phyloP scores from a whole-genome alignment of 129 eudicot genomes.

The Flaveria robusta region DNA sequence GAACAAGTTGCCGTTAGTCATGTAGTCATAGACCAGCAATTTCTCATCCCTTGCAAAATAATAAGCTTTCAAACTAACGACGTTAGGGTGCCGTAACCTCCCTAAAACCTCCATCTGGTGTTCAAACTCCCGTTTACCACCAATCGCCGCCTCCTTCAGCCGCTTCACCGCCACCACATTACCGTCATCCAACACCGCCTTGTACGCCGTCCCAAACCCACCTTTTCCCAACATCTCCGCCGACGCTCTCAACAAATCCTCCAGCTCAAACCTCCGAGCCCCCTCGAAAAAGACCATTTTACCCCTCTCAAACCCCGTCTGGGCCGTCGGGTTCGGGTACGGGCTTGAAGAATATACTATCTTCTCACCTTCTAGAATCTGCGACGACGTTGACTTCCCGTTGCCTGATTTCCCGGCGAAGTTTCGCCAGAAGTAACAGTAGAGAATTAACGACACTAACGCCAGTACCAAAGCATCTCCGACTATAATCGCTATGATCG shows the following conservation, averaged over 20 bases:
- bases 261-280: slow-evolving; percentile 64
- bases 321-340: slow-evolving; percentile 38
- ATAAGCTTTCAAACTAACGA: slow-evolving; percentile 56
- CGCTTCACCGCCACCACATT: slow-evolving; percentile 62
- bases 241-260: slow-evolving; percentile 56
- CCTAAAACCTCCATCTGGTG: slow-evolving; percentile 41
- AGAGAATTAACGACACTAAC: slow-evolving; percentile 36
- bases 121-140: slow-evolving; percentile 50
- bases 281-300: slow-evolving; percentile 92
- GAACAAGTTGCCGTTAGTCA: slow-evolving; percentile 58
- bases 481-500: slow-evolving; percentile 37
- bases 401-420: slow-evolving; percentile 24
- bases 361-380: slow-evolving; percentile 60
- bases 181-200: slow-evolving; percentile 55
- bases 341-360: slow-evolving; percentile 63
- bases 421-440: slow-evolving; percentile 43
- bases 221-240: slow-evolving; percentile 76
- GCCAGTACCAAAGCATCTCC: slow-evolving; percentile 41
- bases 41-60: slow-evolving; percentile 52
- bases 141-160: slow-evolving; percentile 47
- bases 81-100: slow-evolving; percentile 50
- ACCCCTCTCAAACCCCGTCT: slow-evolving; percentile 67
- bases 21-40: slow-evolving; percentile 54
- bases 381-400: slow-evolving; percentile 35
- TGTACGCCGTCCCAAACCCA: slow-evolving; percentile 63